Evolutionary conservation across 1,139 yeast genomes (phyloP).

Genomic region (Arxiozyma slooffiae): DNA sequence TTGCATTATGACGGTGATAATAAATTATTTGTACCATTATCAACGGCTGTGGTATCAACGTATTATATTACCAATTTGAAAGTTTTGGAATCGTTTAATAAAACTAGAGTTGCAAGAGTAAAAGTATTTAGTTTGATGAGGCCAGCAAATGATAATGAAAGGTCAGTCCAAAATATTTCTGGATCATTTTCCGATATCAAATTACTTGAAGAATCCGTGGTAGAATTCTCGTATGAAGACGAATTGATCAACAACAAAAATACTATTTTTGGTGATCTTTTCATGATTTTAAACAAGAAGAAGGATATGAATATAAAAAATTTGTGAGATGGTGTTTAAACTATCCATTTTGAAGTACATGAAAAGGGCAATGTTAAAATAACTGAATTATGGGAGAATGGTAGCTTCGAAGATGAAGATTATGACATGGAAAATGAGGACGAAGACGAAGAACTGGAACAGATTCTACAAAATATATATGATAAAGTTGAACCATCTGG

Average conservation of each 20-base stretch:
- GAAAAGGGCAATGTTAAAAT: conserved; percentile 2
- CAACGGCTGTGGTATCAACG: conserved; percentile 50
- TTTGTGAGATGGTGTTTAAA: conserved; percentile 52
- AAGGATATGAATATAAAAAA: conserved; percentile 36
- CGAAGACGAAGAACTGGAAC: conserved; percentile 27
- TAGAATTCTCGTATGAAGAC: conserved; percentile 57
- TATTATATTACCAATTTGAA: conserved; percentile 85
- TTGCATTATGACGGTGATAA: conserved; percentile 32
- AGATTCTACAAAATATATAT: conserved; percentile 18
- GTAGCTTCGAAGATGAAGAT: conserved; percentile 16
- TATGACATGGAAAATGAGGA: not conserved
- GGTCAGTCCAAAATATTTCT: conserved; percentile 1
- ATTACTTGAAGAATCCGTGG: conserved; percentile 33
- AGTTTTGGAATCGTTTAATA: conserved; percentile 57
- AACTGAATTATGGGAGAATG: conserved; percentile 3
- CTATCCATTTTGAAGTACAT: conserved; percentile 43
- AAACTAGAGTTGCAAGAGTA: conserved; percentile 31
- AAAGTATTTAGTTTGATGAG: conserved; percentile 18
- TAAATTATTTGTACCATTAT: conserved; percentile 22
- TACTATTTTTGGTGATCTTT: conserved; percentile 73
- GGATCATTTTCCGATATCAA: conserved; percentile 6
- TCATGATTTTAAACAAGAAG: conserved; percentile 38
- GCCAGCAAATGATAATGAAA: conserved; percentile 12
- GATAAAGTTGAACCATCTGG: not conserved
- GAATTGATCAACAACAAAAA: conserved; percentile 57